phyloP scores from a whole-genome alignment of 352 stramenopile genomes.

The Pythium pyrilobum region DNA sequence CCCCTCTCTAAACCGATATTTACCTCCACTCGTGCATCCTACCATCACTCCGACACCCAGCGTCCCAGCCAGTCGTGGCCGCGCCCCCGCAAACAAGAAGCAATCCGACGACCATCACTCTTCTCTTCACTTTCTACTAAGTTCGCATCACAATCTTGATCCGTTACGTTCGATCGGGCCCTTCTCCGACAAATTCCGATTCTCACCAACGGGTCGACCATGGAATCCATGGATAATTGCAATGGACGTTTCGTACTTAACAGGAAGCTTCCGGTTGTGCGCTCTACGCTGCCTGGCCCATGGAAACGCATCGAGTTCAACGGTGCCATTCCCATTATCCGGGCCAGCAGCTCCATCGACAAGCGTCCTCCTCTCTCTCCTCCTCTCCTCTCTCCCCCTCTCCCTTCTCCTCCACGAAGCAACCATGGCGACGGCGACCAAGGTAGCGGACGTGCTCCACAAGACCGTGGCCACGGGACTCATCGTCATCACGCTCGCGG shows the following conservation, averaged over 20 bases:
- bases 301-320: constrained; percentile 7
- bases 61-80: constrained; percentile 19
- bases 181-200: no score
- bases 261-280: not conserved
- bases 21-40: constrained; percentile 2
- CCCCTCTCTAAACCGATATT: constrained; percentile 10
- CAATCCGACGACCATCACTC: constrained; percentile 14
- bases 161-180: no score
- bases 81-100: not conserved
- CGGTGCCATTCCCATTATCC: no score
- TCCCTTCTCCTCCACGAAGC: not conserved
- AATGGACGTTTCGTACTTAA: not conserved
- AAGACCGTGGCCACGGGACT: constrained; percentile 80
- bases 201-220: no score
- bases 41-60: constrained; percentile 11
- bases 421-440: constrained; percentile 29
- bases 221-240: no score
- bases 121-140: not conserved
- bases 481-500: constrained; percentile 55
- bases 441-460: constrained; percentile 68
- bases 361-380: no score
- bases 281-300: not conserved
- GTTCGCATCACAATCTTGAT: no score
- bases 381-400: not conserved
- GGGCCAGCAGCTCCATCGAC: not conserved